Percentiles rank a stretch among this genome's conserved stretches.
Conservation (phyloP, 2,329 filamentous ascomycete species). For the Botrytis porri region DNA sequence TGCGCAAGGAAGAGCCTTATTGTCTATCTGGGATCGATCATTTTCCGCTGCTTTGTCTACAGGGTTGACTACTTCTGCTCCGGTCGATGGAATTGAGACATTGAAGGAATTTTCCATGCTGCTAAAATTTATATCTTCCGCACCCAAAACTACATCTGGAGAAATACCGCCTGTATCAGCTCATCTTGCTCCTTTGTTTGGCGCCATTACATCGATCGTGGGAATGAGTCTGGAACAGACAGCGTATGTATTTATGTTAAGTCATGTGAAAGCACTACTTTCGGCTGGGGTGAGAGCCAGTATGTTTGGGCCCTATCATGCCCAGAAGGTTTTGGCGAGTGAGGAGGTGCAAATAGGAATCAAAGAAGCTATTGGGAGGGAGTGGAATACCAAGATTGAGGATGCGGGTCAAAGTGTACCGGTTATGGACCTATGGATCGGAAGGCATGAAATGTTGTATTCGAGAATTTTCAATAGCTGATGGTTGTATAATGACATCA, state of each 20-base stretch:
- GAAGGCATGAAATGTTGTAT: conserved; percentile 78
- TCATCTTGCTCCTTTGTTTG: conserved; percentile 70
- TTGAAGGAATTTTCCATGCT: conserved; percentile 34
- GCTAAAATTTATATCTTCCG: conserved; percentile 30
- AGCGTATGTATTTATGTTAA: conserved; percentile 72
- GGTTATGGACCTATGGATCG: conserved; percentile 78
- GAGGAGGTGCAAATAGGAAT: conserved; percentile 56
- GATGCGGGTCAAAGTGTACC: conserved; percentile 74
- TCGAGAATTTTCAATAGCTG: conserved; percentile 84
- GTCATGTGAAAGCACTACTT: conserved; percentile 72
- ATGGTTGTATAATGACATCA: conserved; percentile 12
- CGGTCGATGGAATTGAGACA: conserved; percentile 26
- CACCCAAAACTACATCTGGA: conserved; percentile 17
- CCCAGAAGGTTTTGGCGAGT: conserved; percentile 68
- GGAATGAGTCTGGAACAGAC: conserved; percentile 60
- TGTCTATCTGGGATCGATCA: conserved; percentile 73
- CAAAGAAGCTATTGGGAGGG: conserved; percentile 53
- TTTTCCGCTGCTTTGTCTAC: conserved; percentile 47
- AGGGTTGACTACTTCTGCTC: conserved; percentile 21
- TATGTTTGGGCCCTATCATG: conserved; percentile 77
- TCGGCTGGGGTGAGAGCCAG: conserved; percentile 75
- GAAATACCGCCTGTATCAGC: conserved; percentile 50
- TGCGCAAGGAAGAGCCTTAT: conserved; percentile 71
- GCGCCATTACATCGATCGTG: conserved; percentile 61
- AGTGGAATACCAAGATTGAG: conserved; percentile 58